Evolutionary conservation across 176 grass and related monocot genomes (phyloP).

Genomic region (Eleusine coracana): DNA sequence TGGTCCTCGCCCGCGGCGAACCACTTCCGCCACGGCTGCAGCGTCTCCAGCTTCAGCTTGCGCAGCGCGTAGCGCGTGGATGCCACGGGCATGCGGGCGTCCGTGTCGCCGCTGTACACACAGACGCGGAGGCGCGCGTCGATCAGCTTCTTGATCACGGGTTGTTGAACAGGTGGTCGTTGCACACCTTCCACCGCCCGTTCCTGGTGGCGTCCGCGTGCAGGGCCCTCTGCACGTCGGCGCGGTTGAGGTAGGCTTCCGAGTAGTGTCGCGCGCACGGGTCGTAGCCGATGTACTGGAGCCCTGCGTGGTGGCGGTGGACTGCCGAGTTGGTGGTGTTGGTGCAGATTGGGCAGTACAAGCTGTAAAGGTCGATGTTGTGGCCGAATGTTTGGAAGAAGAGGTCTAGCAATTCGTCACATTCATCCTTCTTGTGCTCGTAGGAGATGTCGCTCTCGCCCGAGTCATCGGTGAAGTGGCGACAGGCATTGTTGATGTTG

Average conservation of each 20-base stretch:
- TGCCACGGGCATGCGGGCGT: slow-evolving; percentile 56
- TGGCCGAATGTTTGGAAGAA: slow-evolving; percentile 58
- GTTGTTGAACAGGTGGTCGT: slow-evolving; percentile 16
- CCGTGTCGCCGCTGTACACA: slow-evolving; percentile 62
- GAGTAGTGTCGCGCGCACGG: slow-evolving; percentile 51
- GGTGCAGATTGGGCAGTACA: slow-evolving; percentile 64
- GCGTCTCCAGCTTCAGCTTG: slow-evolving; percentile 47
- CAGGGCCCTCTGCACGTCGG: slow-evolving; percentile 68
- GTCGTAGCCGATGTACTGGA: slow-evolving; percentile 48
- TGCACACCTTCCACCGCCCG: slow-evolving; percentile 62
- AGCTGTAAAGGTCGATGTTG: slow-evolving; percentile 84
- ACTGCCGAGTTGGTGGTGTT: not conserved
- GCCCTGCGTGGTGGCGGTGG: not conserved
- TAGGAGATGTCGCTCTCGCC: not conserved
- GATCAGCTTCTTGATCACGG: slow-evolving; percentile 45
- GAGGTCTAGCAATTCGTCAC: slow-evolving; percentile 21
- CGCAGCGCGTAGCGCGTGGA: slow-evolving; percentile 57
- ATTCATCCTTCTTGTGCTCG: not conserved
- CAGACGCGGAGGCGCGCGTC: slow-evolving; percentile 40
- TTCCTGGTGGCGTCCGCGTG: slow-evolving; percentile 60
- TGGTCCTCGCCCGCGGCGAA: slow-evolving; percentile 44
- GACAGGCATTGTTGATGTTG: slow-evolving; percentile 43
- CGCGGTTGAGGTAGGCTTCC: slow-evolving; percentile 58
- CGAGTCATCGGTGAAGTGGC: slow-evolving; percentile 41
- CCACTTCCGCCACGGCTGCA: slow-evolving; percentile 57